A percentile compares a stretch with the other conserved stretches of the same genome.
phyloP scores from a whole-genome alignment of 2,329 filamentous ascomycete species.

The Ilyonectria destructans region DNA sequence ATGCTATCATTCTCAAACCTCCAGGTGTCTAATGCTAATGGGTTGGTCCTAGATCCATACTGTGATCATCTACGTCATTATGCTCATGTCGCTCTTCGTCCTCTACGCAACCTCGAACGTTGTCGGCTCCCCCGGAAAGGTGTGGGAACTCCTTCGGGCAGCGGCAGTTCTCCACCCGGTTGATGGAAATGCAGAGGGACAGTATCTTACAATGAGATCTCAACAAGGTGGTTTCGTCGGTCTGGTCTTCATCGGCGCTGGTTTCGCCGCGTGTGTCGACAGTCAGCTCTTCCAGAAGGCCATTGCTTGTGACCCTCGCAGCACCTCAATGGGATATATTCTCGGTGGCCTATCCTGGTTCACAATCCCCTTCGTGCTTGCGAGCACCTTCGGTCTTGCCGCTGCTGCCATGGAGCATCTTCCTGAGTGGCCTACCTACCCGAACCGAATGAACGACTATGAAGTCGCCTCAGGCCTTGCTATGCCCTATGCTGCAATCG shows the following conservation, averaged over 20 bases:
- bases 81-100: constrained; percentile 28
- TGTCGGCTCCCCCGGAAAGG: constrained; percentile 20
- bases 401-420: constrained; percentile 83
- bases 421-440: constrained; percentile 79
- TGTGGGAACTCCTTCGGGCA: constrained; percentile 26
- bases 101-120: constrained; percentile 25
- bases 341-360: constrained; percentile 89
- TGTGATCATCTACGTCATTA: constrained; percentile 28
- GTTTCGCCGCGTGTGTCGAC: constrained; percentile 24
- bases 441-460: constrained; percentile 76
- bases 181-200: constrained; percentile 18
- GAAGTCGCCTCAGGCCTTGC: constrained; percentile 87
- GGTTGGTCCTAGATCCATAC: constrained; percentile 7
- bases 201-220: constrained; percentile 30
- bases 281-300: constrained; percentile 69
- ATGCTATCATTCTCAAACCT: not conserved
- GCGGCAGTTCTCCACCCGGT: constrained; percentile 24
- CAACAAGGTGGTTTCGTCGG: constrained; percentile 27
- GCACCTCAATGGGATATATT: constrained; percentile 89
- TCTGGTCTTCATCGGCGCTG: constrained; percentile 27
- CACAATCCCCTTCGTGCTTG: constrained; percentile 87
- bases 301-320: constrained; percentile 85
- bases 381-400: constrained; percentile 87
- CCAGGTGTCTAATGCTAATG: not conserved
- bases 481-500: constrained; percentile 85